These are phyloP conservation scores for Melanomma pulvis-pyrius DNA, from an alignment of 495 filamentous ascomycete genomes.

Conservation along the genomic window DNA sequence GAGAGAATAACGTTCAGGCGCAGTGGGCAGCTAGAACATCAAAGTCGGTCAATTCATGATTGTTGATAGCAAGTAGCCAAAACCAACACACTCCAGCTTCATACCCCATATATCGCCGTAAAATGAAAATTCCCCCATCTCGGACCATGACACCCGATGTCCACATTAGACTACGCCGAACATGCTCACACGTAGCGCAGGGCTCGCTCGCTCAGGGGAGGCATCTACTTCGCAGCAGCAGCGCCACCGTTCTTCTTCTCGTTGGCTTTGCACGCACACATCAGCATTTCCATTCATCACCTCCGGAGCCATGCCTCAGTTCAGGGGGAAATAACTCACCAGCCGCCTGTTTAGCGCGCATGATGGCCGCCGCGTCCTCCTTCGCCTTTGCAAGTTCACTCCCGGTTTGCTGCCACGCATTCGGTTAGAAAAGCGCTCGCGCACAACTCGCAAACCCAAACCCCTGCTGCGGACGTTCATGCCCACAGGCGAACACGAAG, in stretches of 20 bases:
- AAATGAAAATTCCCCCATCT: not conserved
- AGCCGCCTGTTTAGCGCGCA: constrained; percentile 86
- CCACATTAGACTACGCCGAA: too few relatives aligned
- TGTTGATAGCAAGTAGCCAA: not conserved
- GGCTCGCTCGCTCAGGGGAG: not conserved
- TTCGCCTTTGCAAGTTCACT: constrained; percentile 71
- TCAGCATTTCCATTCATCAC: constrained; percentile 17
- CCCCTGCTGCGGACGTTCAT: too few relatives aligned
- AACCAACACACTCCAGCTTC: not conserved
- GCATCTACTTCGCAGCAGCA: constrained; percentile 23
- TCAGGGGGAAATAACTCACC: constrained; percentile 55
- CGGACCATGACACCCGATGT: not conserved
- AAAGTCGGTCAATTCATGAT: constrained; percentile 6
- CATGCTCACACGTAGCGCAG: too few relatives aligned
- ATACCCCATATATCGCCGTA: not conserved
- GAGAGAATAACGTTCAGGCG: too few relatives aligned
- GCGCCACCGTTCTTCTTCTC: constrained; percentile 27
- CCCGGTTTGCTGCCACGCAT: constrained; percentile 56
- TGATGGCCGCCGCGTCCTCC: constrained; percentile 77
- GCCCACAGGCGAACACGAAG: too few relatives aligned
- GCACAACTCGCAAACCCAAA: not conserved
- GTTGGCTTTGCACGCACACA: constrained; percentile 32
- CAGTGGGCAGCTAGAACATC: constrained; percentile 9
- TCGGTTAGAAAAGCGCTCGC: not conserved
- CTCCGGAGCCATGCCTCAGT: not conserved